phyloP scores from a whole-genome alignment of 345 rosid species.

The Rhodamnia argentea region DNA sequence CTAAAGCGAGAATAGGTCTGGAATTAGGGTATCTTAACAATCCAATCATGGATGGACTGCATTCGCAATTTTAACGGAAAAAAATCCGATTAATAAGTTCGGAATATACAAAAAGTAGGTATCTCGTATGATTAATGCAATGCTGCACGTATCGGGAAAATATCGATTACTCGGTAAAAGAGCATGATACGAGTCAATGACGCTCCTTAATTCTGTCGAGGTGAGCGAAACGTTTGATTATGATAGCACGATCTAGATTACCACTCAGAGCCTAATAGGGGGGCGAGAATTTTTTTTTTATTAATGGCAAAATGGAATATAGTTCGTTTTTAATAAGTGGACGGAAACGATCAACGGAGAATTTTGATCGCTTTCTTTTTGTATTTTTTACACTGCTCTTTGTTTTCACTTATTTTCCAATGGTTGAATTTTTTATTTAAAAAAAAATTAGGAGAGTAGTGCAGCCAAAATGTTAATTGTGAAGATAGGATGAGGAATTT shows the following conservation, averaged over 20 bases:
- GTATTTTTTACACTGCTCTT: no score
- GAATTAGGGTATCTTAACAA: background rate
- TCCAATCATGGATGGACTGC: background rate
- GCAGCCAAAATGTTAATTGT: background rate
- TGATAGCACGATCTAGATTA: background rate
- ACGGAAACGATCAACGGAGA: background rate
- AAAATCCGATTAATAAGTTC: background rate
- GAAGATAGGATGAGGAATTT: background rate
- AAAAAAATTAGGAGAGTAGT: background rate
- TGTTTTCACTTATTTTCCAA: background rate
- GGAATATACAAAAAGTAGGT: background rate
- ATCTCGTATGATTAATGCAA: background rate
- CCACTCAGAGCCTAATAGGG: background rate
- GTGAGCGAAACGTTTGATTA: background rate
- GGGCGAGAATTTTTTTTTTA: no score
- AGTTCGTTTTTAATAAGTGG: background rate
- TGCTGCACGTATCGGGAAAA: no score
- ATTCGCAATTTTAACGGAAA: background rate
- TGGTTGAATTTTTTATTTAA: background rate
- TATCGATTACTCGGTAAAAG: background rate
- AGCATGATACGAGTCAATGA: background rate
- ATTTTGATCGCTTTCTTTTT: background rate
- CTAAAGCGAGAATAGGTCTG: background rate
- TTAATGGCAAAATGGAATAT: background rate
- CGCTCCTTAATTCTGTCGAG: background rate